Conservation (phyloP, 345 rosid species). For the Sonneratia caseolaris region DNA sequence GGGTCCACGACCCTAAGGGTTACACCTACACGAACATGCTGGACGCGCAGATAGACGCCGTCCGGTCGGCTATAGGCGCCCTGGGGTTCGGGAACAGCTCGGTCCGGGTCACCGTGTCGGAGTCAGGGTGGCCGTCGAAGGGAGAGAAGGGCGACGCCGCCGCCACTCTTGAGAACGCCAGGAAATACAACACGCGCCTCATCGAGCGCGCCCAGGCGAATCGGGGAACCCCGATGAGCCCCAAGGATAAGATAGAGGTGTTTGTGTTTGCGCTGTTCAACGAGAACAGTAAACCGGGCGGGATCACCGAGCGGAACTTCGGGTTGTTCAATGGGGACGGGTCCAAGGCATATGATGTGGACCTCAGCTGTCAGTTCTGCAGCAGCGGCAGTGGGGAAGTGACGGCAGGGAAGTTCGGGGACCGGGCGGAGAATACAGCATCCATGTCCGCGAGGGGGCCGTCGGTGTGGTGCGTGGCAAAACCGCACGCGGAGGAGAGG, state of each 20-base stretch:
- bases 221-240: constrained; percentile 54
- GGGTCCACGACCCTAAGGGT: constrained; percentile 47
- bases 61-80: constrained; percentile 42
- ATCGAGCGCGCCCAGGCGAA: constrained; percentile 43
- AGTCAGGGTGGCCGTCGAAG: constrained; percentile 62
- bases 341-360: constrained; percentile 43
- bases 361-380: constrained; percentile 51
- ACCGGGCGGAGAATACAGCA: constrained; percentile 18
- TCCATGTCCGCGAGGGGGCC: constrained; percentile 28
- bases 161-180: constrained; percentile 40
- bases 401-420: constrained; percentile 27
- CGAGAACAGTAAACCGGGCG: constrained; percentile 58
- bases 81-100: constrained; percentile 40
- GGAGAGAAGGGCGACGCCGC: constrained; percentile 35
- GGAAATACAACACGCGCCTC: constrained; percentile 46
- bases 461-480: constrained; percentile 68
- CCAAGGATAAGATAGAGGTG: constrained; percentile 27
- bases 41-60: constrained; percentile 58
- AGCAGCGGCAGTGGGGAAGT: constrained; percentile 17
- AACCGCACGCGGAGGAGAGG: constrained; percentile 54
- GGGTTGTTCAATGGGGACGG: constrained; percentile 58
- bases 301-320: constrained; percentile 39
- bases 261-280: constrained; percentile 55
- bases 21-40: constrained; percentile 42
- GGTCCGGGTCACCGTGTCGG: constrained; percentile 34